These are phyloP conservation scores for Colletotrichum trifolii DNA, from an alignment of 2,329 filamentous ascomycete genomes.

Conservation along the genomic window DNA sequence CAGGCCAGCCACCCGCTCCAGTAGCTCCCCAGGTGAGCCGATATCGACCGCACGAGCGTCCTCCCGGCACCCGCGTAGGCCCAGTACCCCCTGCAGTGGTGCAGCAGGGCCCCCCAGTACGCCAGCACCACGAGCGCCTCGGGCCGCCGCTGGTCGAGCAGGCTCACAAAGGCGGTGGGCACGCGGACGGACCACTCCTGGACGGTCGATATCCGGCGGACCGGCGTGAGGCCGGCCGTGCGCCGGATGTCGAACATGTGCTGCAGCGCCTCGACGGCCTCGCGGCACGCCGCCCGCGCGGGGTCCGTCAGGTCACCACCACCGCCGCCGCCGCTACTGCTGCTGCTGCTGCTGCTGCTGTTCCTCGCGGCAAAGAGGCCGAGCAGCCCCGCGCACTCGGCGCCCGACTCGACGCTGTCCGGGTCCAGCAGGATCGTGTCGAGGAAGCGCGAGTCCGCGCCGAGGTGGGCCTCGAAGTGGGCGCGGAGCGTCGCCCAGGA, in stretches of 20 bases:
- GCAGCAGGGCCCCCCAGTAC: conserved; percentile 56
- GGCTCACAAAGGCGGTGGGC: conserved; percentile 46
- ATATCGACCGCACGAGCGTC: conserved; percentile 42
- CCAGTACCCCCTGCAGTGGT: conserved; percentile 48
- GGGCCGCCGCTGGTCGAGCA: conserved; percentile 48
- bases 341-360: neutral
- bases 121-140: conserved; percentile 54
- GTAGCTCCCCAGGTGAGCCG: conserved; percentile 42
- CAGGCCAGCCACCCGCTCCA: conserved; percentile 46
- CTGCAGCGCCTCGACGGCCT: conserved; percentile 44
- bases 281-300: conserved; percentile 38
- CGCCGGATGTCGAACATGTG: conserved; percentile 43
- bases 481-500: neutral
- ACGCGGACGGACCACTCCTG: conserved; percentile 49
- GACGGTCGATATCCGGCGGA: conserved; percentile 40
- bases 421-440: conserved; percentile 1
- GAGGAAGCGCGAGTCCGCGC: conserved; percentile 4
- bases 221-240: conserved; percentile 1
- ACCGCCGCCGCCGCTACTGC: neutral
- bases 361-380: conserved; percentile 35
- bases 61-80: conserved; percentile 45
- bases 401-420: neutral
- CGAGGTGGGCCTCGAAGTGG: conserved; percentile 3
- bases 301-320: conserved; percentile 29
- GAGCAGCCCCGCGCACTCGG: conserved; percentile 43